Evolutionary conservation across 495 filamentous ascomycete species (phyloP).

Genomic region (Talaromyces borbonicus): DNA sequence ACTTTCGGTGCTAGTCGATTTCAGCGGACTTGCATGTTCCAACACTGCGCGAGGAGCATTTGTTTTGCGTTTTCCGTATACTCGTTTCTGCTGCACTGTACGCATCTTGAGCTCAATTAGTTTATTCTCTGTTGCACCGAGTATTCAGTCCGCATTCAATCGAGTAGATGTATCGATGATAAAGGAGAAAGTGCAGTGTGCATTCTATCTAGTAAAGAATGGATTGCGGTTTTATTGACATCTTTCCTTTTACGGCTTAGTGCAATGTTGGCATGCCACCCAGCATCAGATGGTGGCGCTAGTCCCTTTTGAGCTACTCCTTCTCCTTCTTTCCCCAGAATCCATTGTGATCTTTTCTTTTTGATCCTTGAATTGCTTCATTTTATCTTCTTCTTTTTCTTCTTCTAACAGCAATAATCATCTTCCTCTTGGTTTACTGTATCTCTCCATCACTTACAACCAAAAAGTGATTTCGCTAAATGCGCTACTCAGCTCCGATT

Average conservation of each 20-base stretch:
- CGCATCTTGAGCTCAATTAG: too few relatives aligned
- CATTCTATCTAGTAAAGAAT: background rate
- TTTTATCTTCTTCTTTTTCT: too few relatives aligned
- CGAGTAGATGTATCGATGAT: background rate
- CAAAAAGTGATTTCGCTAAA: too few relatives aligned
- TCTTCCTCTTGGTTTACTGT: too few relatives aligned
- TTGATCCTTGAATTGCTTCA: too few relatives aligned
- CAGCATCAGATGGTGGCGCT: background rate
- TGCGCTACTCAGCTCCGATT: too few relatives aligned
- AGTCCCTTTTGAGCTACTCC: background rate
- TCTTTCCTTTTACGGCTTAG: conserved; percentile 21
- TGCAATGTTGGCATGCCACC: conserved; percentile 15
- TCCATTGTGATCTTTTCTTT: too few relatives aligned
- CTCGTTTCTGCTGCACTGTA: conserved; percentile 21
- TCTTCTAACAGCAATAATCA: too few relatives aligned
- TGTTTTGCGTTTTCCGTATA: conserved; percentile 34
- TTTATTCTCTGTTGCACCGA: too few relatives aligned
- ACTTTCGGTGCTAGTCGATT: background rate
- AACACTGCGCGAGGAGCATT: conserved; percentile 34
- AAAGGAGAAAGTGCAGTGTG: background rate
- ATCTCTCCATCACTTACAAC: too few relatives aligned
- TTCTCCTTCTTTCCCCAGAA: conserved; percentile 1
- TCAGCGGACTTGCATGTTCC: conserved; percentile 26
- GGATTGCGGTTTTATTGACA: conserved; percentile 15
- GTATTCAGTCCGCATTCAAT: too few relatives aligned